Base-by-base conservation (phyloP, 2,329 filamentous ascomycete species). In the Leptographium lundbergii region DNA sequence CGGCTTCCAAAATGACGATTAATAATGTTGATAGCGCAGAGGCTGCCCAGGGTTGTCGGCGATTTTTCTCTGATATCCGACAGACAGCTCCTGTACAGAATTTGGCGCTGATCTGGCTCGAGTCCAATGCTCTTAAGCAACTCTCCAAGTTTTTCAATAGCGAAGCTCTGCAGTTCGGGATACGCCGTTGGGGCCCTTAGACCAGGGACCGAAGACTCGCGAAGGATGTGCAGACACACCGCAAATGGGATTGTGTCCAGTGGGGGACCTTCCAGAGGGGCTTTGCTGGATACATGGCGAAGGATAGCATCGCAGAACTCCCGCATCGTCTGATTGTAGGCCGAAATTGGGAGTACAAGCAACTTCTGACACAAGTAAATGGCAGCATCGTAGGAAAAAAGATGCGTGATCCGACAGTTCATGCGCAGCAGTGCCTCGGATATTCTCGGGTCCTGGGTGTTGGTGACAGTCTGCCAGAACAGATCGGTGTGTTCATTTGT, bases 361-460 rank as follows among this genome's bases (percentile, higher is more conserved):
- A 94, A 77, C 69, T 94, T 95, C 56, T 80, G 74, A 66, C 85
- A 89, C 34, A 92, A 71, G 66, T 90, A 85, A 7, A 87, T 68
- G 47, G 90, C 70, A 6, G 74, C 69, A 0, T 74, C 65, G 34
- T 75, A 72, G 9, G 77, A 71, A 58, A 80, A 77, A 10, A 85
- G 70, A 45, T 75, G 72, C 1, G 74, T 67, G 48, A 81, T 78
- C 22, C 70, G 61, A 4, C 67, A 68, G 34, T 80, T 69, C 81
- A 95, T 88, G 22, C 77, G 77, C 54, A 91, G 76, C 27, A 95
- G 81, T 32, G 91, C 91, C 56, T 91, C 85, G 9, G 89, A 85
- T n/a, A 92, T 85, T 59, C 91, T 82, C 4, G 88, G 86, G 69
- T 97, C 91, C 66, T 91, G 89, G 61, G 87, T 91, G 27, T 85